phyloP scores from a whole-genome alignment of 768 basidiomycete genomes.

The Xerocomellus intermedius region DNA sequence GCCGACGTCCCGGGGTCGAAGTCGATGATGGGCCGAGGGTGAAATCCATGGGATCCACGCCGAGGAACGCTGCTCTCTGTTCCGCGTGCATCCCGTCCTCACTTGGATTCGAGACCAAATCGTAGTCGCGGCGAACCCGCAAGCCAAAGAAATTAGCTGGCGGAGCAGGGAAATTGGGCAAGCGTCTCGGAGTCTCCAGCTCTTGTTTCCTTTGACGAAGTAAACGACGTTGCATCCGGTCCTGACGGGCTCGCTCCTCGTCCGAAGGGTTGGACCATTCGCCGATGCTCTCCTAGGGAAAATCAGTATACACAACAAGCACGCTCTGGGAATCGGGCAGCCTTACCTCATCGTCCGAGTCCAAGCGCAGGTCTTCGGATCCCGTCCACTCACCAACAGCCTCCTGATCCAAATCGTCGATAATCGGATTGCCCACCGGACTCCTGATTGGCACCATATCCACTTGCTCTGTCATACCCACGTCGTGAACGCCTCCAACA shows the following conservation, averaged over 20 bases:
- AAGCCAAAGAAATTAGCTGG: slow-evolving; percentile 52
- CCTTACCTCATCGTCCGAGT: slow-evolving; percentile 69
- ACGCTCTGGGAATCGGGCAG: neutral
- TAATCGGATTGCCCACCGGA: slow-evolving; percentile 30
- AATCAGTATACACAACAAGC: slow-evolving; percentile 7
- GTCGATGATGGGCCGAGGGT: slow-evolving; percentile 47
- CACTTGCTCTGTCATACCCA: slow-evolving; percentile 24
- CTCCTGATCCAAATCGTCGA: slow-evolving; percentile 38
- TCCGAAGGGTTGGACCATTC: slow-evolving; percentile 93
- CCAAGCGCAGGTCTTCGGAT: slow-evolving; percentile 64
- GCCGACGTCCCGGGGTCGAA: slow-evolving; percentile 44
- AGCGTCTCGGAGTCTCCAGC: slow-evolving; percentile 62
- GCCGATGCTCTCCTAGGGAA: slow-evolving; percentile 63
- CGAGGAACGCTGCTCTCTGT: slow-evolving; percentile 43
- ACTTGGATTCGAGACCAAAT: slow-evolving; percentile 84
- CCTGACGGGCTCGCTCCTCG: slow-evolving; percentile 76
- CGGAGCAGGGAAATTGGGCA: slow-evolving; percentile 80
- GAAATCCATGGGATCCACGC: slow-evolving; percentile 42
- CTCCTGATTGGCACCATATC: slow-evolving; percentile 33
- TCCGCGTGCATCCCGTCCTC: slow-evolving; percentile 56
- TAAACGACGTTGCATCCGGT: slow-evolving; percentile 60
- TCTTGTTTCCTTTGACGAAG: slow-evolving; percentile 48
- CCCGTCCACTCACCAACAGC: slow-evolving; percentile 77
- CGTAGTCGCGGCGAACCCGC: slow-evolving; percentile 49
- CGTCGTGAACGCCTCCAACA: slow-evolving; percentile 51